A percentile compares a stretch with the other conserved stretches of the same genome.
These are phyloP conservation scores for Annulohypoxylon maeteangense DNA, from an alignment of 495 filamentous ascomycete species.

Conservation along the genomic window DNA sequence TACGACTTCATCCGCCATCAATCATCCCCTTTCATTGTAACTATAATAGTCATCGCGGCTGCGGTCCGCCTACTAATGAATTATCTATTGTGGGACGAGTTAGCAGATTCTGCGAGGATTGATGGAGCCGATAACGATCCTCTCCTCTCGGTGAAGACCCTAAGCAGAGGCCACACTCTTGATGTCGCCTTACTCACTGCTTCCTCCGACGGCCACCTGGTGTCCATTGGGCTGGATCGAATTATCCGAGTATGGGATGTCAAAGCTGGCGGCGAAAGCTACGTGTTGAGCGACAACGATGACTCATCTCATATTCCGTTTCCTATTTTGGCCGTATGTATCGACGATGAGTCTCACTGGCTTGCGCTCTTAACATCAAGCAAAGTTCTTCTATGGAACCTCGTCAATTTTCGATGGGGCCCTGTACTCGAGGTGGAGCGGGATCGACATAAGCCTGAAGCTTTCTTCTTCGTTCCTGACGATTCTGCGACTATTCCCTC, in stretches of 20 bases:
- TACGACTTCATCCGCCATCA: constrained; percentile 68
- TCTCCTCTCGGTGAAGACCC: constrained; percentile 65
- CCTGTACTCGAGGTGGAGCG: constrained; percentile 59
- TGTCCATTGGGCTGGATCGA: constrained; percentile 74
- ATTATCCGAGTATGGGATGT: constrained; percentile 69
- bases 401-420: constrained; percentile 63
- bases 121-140: constrained; percentile 58
- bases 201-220: constrained; percentile 67
- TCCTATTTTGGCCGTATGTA: constrained; percentile 68
- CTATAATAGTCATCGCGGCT: constrained; percentile 64
- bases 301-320: constrained; percentile 53
- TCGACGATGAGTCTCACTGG: constrained; percentile 69
- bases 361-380: constrained; percentile 69
- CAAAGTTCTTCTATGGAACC: constrained; percentile 67
- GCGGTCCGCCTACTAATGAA: constrained; percentile 72
- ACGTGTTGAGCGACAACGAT: constrained; percentile 54
- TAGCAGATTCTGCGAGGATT: constrained; percentile 45
- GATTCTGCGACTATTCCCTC: constrained; percentile 48
- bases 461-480: constrained; percentile 66
- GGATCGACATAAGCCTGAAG: constrained; percentile 62
- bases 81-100: constrained; percentile 68
- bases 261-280: constrained; percentile 51
- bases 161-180: constrained; percentile 68
- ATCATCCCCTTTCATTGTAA: constrained; percentile 63
- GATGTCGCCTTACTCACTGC: constrained; percentile 71